These are phyloP conservation scores for Plectosphaerella plurivora DNA, from an alignment of 2,329 filamentous ascomycete species.

Conservation along the genomic window DNA sequence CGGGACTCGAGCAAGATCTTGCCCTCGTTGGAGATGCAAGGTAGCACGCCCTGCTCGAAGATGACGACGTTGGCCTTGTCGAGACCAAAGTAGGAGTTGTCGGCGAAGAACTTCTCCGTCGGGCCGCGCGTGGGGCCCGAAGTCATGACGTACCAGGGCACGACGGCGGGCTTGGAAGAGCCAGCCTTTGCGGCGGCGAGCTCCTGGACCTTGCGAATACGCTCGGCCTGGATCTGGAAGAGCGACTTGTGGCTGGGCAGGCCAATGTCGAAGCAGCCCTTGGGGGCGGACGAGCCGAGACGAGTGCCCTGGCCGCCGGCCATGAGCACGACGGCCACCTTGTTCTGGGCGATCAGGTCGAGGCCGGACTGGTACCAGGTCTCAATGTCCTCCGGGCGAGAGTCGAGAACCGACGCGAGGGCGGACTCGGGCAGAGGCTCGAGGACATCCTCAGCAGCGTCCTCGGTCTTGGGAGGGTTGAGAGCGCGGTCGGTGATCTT, in stretches of 20 bases:
- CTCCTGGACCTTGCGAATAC: slow-evolving; percentile 80
- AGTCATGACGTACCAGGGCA: slow-evolving; percentile 99
- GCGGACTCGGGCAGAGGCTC: slow-evolving; percentile 86
- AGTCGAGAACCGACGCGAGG: slow-evolving; percentile 88
- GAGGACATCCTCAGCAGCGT: slow-evolving; percentile 51
- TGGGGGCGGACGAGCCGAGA: slow-evolving; percentile 89
- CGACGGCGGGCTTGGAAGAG: slow-evolving; percentile 47
- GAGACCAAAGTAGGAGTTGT: slow-evolving; percentile 88
- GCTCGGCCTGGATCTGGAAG: slow-evolving; percentile 96
- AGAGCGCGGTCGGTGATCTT: slow-evolving; percentile 78
- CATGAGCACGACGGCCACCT: slow-evolving; percentile 87
- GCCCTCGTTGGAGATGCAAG: slow-evolving; percentile 95
- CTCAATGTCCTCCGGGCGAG: slow-evolving; percentile 69
- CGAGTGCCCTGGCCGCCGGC: slow-evolving; percentile 95
- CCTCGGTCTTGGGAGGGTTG: slow-evolving; percentile 65
- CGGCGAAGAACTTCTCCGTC: slow-evolving; percentile 89
- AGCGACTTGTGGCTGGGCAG: slow-evolving; percentile 89
- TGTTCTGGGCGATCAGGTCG: slow-evolving; percentile 72
- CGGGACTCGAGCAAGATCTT: slow-evolving; percentile 94
- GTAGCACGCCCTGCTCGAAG: slow-evolving; percentile 95
- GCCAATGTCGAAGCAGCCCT: slow-evolving; percentile 96
- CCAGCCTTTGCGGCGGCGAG: slow-evolving; percentile 69
- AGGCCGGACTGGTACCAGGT: slow-evolving; percentile 82
- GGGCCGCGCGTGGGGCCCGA: slow-evolving; percentile 87
- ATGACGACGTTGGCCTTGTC: slow-evolving; percentile 80